A percentile compares a stretch with the other conserved stretches of the same genome.
phyloP scores from a whole-genome alignment of 306 rosid genomes.

The Cucumis hystrix region DNA sequence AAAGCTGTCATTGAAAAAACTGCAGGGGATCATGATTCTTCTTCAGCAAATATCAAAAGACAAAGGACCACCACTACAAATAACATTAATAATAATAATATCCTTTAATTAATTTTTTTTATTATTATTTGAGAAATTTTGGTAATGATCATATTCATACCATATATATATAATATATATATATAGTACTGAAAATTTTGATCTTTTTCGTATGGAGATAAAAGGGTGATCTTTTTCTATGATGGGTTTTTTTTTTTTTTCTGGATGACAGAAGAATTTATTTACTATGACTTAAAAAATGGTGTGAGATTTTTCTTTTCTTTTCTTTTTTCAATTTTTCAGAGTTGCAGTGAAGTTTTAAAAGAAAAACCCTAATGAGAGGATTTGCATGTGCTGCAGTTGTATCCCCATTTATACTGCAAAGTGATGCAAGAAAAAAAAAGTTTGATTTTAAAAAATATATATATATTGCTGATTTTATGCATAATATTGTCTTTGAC shows the following conservation, averaged over 20 bases:
- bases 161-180: too few relatives aligned
- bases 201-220: slow-evolving; percentile 22
- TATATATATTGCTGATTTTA: not conserved
- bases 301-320: not conserved
- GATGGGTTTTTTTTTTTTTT: not conserved
- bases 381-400: not conserved
- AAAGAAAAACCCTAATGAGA: slow-evolving; percentile 4
- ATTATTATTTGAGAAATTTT: not conserved
- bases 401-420: not conserved
- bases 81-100: slow-evolving; percentile 40
- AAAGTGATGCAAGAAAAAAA: not conserved
- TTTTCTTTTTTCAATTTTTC: not conserved
- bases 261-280: not conserved
- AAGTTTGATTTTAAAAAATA: too few relatives aligned
- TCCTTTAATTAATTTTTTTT: slow-evolving; percentile 11
- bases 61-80: slow-evolving; percentile 42
- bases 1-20: slow-evolving; percentile 81
- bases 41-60: slow-evolving; percentile 64
- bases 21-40: slow-evolving; percentile 33
- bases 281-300: not conserved
- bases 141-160: not conserved
- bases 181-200: not conserved
- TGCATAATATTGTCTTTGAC: slow-evolving; percentile 4
- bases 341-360: not conserved
- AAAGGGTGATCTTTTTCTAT: not conserved